A percentile compares a stretch with the other conserved stretches of the same genome.
phyloP scores from a whole-genome alignment of 257 asterid genomes.

The Solanum gandarillasii region DNA sequence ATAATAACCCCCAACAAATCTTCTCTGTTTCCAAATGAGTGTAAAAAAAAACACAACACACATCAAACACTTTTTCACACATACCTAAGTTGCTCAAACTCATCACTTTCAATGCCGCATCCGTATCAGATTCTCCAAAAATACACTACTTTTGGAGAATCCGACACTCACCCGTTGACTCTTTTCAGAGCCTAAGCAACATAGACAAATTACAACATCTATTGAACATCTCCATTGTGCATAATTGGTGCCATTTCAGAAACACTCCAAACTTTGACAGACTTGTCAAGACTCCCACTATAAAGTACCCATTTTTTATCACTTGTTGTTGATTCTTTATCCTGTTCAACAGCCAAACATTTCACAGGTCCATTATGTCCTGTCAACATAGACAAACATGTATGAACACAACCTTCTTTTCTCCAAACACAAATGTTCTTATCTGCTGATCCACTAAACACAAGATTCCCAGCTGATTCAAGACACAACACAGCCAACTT shows the following conservation, averaged over 20 bases:
- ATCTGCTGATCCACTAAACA: conserved; percentile 26
- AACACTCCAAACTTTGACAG: conserved; percentile 7
- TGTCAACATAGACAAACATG: conserved; percentile 4
- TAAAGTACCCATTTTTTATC: conserved; percentile 4
- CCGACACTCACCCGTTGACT: neutral
- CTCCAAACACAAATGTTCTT: conserved; percentile 22
- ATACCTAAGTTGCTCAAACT: neutral
- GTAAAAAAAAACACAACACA: neutral
- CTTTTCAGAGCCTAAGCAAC: neutral
- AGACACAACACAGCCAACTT: conserved; percentile 18
- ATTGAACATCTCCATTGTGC: neutral
- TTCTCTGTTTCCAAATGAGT: neutral
- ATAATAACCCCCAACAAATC: neutral
- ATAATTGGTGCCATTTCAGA: neutral
- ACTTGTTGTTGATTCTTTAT: neutral
- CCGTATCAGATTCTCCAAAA: too few species aligned
- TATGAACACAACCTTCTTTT: conserved; percentile 2
- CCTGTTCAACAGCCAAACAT: conserved; percentile 6
- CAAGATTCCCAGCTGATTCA: conserved; percentile 12
- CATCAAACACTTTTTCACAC: neutral
- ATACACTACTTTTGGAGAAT: neutral
- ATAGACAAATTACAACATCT: neutral
- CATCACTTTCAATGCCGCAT: neutral
- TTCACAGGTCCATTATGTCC: conserved; percentile 17
- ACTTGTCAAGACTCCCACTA: conserved; percentile 8